Base-by-base conservation (phyloP, 768 basidiomycete genomes). In the Boletellus sp. region DNA sequence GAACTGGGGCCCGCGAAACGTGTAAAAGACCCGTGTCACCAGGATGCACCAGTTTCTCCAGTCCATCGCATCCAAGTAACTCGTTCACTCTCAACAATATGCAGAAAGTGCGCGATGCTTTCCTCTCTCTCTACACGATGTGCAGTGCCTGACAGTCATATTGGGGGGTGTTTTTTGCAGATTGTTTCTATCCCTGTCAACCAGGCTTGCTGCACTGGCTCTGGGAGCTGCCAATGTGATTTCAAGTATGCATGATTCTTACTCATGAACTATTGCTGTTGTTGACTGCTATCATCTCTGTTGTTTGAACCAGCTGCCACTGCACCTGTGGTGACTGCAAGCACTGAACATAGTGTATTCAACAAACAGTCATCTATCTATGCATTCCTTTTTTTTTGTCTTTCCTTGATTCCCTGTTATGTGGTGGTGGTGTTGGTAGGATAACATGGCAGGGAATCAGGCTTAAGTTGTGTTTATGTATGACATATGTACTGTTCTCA, bases 21-120 rank as follows among this genome's bases (percentile, higher is more conserved):
- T 47, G 47, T 52, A 52, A 43, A 43, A 28, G 26, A 15, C 32
- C 38, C 36, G 7, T 2, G 15, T 6, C 12, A 0, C 1, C 7
- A 3, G 16, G 7, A 28, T 5, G 10, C 9, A 15, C 11, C 10
- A 10, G 11, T 6, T 15, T 15, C 23, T 19, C 33, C 53, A 37
- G 31, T 17, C 33, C 4, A 42, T 26, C 13, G 8, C 45, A 46
- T 46, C 22, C 23, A 48, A 55, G 5, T 2, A 49, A 35, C 28
- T 46, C 32, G 7, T 38, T 38, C 47, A n/a, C 13, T 4, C 10
- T 7, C 8, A 41, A 0, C 6, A 41, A 20, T 35, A 61, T 59
- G 59, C 59, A 60, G 48, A 53, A 22, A 10, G 58, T 59, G 43
- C 46, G 58, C 39, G 28, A 28, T 8, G 7, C 26, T 15, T 0